phyloP scores from a whole-genome alignment of 306 rosid species.

The Gastrolobium bilobum region DNA sequence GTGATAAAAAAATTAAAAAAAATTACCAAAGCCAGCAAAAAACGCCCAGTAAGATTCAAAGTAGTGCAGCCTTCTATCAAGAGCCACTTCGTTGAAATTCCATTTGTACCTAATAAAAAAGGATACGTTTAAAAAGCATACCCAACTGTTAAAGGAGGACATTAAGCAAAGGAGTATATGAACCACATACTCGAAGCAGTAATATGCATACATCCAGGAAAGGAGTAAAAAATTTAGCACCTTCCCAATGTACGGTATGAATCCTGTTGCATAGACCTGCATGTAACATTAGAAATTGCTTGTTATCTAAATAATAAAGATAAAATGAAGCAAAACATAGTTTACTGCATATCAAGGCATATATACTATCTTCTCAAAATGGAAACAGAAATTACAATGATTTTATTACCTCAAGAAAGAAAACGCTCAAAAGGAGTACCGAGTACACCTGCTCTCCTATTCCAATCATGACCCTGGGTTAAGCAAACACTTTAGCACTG shows the following conservation, averaged over 20 bases:
- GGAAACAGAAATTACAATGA: conserved; percentile 33
- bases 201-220: conserved; percentile 98
- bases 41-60: conserved; percentile 94
- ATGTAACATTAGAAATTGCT: conserved; percentile 48
- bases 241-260: conserved; percentile 84
- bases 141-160: conserved; percentile 37
- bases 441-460: conserved; percentile 87
- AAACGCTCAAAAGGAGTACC: conserved; percentile 72
- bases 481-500: conserved; percentile 44
- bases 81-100: conserved; percentile 83
- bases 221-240: conserved; percentile 80
- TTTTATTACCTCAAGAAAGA: conserved; percentile 83
- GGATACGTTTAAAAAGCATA: conserved; percentile 28
- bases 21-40: conserved; percentile 92
- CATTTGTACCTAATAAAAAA: conserved; percentile 82
- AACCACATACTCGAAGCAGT: conserved; percentile 91
- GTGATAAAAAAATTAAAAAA: conserved; percentile 30
- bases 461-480: conserved; percentile 81
- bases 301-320: conserved; percentile 34
- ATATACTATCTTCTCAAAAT: conserved; percentile 25
- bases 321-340: conserved; percentile 7
- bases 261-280: conserved; percentile 87
- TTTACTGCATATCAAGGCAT: conserved; percentile 41
- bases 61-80: conserved; percentile 80
- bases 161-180: conserved; percentile 37